phyloP scores from a whole-genome alignment of 2,329 filamentous ascomycete genomes.

The Neophaeococcomyces aloes region DNA sequence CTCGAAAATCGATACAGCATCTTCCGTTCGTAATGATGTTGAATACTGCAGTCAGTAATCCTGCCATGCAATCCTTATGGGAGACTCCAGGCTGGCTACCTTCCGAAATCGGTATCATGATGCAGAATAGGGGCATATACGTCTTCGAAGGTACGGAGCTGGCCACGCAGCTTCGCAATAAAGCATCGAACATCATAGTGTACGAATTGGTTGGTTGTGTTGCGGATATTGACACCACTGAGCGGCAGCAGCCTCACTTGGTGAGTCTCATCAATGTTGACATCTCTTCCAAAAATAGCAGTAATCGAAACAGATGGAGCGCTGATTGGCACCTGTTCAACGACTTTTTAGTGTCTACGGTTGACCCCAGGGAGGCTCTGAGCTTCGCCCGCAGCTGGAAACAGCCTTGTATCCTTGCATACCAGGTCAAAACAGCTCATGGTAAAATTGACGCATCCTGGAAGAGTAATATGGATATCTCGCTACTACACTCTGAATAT shows the following conservation, averaged over 20 bases:
- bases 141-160: constrained; percentile 92
- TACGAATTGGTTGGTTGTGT: constrained; percentile 89
- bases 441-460: constrained; percentile 77
- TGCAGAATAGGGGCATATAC: constrained; percentile 83
- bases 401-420: constrained; percentile 74
- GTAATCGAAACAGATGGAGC: constrained; percentile 45
- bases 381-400: constrained; percentile 90
- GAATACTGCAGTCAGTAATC: constrained; percentile 64
- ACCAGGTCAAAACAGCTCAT: constrained; percentile 69
- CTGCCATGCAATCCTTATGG: constrained; percentile 66
- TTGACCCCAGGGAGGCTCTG: constrained; percentile 72
- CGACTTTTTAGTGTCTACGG: constrained; percentile 79
- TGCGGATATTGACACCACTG: constrained; percentile 75
- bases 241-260: constrained; percentile 78
- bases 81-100: constrained; percentile 82
- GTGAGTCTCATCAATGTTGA: constrained; percentile 81
- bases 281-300: constrained; percentile 47
- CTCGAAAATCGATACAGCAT: constrained; percentile 70
- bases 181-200: constrained; percentile 69
- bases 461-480: constrained; percentile 75
- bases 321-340: constrained; percentile 86
- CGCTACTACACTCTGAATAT: constrained; percentile 68
- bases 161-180: constrained; percentile 65
- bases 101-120: constrained; percentile 83
- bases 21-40: constrained; percentile 81